These are phyloP conservation scores for Daldinia decipiens DNA, from an alignment of 495 filamentous ascomycete genomes.

Conservation along the genomic window DNA sequence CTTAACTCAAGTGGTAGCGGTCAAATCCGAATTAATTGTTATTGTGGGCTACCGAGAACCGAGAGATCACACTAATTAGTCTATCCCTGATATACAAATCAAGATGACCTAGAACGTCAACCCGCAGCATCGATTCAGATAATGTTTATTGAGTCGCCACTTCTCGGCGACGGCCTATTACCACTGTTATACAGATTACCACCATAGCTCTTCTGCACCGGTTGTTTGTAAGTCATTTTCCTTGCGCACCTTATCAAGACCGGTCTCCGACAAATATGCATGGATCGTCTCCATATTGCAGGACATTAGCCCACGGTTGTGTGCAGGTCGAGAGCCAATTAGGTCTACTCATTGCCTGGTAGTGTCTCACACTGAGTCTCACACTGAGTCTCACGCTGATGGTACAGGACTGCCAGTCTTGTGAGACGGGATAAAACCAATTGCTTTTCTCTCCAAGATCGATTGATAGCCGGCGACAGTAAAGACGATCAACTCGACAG, in stretches of 20 bases:
- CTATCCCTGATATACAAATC: conserved; percentile 27
- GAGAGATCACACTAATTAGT: conserved; percentile 42
- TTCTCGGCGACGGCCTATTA: conserved; percentile 22
- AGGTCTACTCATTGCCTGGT: background rate
- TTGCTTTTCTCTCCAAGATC: conserved; percentile 52
- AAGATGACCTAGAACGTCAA: conserved; percentile 39
- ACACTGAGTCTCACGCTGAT: conserved; percentile 44
- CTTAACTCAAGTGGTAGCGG: conserved; percentile 22
- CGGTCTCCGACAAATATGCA: conserved; percentile 11
- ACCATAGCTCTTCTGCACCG: conserved; percentile 21
- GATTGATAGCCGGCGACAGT: conserved; percentile 53
- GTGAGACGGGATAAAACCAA: conserved; percentile 23
- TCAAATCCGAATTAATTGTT: conserved; percentile 36
- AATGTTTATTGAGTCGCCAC: conserved; percentile 36
- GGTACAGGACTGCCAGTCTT: conserved; percentile 45
- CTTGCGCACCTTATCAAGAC: conserved; percentile 16
- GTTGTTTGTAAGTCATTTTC: conserved; percentile 10
- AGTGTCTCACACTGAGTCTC: conserved; percentile 33
- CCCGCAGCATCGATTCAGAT: conserved; percentile 29
- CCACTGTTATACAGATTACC: conserved; percentile 40
- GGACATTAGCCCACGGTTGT: conserved; percentile 15
- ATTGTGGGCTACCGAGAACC: conserved; percentile 41
- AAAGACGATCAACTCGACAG: conserved; percentile 58
- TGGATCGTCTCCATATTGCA: conserved; percentile 10
- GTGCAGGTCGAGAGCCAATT: conserved; percentile 16